Evolutionary conservation across 768 basidiomycete species (phyloP).

Genomic region (Phylloporus sp.): DNA sequence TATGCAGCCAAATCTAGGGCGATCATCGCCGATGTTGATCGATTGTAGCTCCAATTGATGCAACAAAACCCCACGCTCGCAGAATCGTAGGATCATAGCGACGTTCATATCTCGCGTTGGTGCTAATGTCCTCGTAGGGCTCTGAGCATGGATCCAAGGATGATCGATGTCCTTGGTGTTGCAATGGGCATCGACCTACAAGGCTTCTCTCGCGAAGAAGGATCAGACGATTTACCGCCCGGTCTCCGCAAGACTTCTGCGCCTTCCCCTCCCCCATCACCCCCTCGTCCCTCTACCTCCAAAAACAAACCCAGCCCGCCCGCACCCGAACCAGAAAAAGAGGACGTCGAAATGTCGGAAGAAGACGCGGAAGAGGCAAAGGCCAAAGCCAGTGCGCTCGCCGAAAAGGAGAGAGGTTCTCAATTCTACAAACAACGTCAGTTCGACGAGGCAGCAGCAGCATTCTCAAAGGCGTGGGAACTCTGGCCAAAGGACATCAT

Average conservation of each 20-base stretch:
- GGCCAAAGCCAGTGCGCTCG: constrained; percentile 73
- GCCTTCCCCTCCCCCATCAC: constrained; percentile 25
- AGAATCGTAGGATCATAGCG: constrained; percentile 38
- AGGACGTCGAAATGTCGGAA: constrained; percentile 64
- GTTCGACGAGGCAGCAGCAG: constrained; percentile 68
- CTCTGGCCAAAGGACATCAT: constrained; percentile 89
- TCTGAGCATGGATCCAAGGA: constrained; percentile 70
- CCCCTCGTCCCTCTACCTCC: constrained; percentile 42
- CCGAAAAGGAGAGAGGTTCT: constrained; percentile 71
- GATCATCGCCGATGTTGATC: not conserved
- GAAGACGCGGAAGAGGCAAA: constrained; percentile 66
- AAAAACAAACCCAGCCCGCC: constrained; percentile 34
- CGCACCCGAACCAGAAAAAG: constrained; percentile 38
- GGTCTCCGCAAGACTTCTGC: constrained; percentile 37
- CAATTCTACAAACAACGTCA: constrained; percentile 83
- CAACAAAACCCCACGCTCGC: constrained; percentile 67
- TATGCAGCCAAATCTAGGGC: constrained; percentile 14
- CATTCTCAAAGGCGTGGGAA: constrained; percentile 90
- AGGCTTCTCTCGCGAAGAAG: constrained; percentile 79
- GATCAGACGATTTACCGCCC: constrained; percentile 73
- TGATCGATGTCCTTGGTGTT: constrained; percentile 91
- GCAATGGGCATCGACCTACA: constrained; percentile 92
- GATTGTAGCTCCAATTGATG: constrained; percentile 51
- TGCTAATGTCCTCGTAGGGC: constrained; percentile 35
- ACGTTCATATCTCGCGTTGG: not conserved